Base-by-base conservation (phyloP, 306 rosid genomes). In the Acmispon strigosus region DNA sequence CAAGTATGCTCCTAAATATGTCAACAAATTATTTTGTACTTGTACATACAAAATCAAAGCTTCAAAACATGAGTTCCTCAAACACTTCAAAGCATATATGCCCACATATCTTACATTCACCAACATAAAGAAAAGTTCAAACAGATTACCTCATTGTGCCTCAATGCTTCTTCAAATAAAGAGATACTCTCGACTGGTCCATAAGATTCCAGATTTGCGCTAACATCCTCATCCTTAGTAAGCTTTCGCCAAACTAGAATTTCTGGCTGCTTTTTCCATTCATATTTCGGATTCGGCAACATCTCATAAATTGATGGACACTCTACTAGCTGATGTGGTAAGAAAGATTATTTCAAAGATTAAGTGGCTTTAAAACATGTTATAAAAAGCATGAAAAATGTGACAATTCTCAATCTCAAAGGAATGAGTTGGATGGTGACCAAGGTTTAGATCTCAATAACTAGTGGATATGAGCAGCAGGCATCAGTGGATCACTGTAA, bases 241-340 rank as follows among this genome's bases (percentile, higher is more conserved):
- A 63, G 85, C 78, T 87, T 90, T 72, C 83, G 81, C 98, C 98
- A 93, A 69, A 93, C 96, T 42, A 56, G 83, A 86, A 93, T 88
- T 82, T 83, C 82, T 18, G 98, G 98, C 58, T 62, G 77, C 58
- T 66, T 86, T 76, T 84, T 80, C 98, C 98, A 93, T 6, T 79
- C 77, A 86, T 81, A 90, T 48, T 82, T 78, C 32, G 96, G 94
- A 87, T 87, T 93, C 49, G 89, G 75, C 89, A 93, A 63, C 98
- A 93, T 88, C 83, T 93, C 98, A 73, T 93, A 93, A 78, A 93
- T 81, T 45, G 98, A 90, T 69, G 97, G 98, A 78, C 98, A 93
- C 80, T 86, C 98, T 27, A 93, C 88, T 83, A 93, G 76, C 98
- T 90, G 66, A 72, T 48, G 53, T n/a, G 54, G 72, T 66, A 72